Conservation (phyloP, 495 filamentous ascomycete genomes). For the Monascus purpureus region DNA sequence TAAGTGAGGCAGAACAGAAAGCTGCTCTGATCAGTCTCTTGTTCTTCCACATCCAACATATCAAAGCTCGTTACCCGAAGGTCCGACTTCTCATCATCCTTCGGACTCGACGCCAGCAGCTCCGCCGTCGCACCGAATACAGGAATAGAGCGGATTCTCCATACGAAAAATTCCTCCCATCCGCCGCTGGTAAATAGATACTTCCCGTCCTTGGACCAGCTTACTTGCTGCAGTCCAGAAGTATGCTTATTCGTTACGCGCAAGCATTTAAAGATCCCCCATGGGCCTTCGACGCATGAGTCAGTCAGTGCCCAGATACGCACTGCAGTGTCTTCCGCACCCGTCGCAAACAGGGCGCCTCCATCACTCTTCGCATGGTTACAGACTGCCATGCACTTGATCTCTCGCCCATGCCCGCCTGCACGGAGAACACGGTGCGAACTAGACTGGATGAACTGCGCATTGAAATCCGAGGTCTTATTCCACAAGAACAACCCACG, state of each 20-base stretch:
- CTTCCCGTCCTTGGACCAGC: conserved; percentile 48
- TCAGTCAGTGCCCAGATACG: conserved; percentile 34
- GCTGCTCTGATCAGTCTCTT: conserved; percentile 4
- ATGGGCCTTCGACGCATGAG: conserved; percentile 9
- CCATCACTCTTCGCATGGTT: conserved; percentile 2
- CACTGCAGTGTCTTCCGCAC: conserved; percentile 78
- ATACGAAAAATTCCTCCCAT: conserved; percentile 78
- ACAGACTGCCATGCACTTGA: conserved; percentile 57
- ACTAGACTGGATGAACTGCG: conserved; percentile 33
- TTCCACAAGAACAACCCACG: conserved; percentile 39
- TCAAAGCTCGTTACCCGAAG: conserved; percentile 68
- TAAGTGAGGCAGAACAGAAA: conserved; percentile 52
- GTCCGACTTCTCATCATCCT: conserved; percentile 47
- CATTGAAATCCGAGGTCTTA: conserved; percentile 20
- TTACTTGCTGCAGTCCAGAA: conserved; percentile 70
- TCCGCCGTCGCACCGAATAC: conserved; percentile 42
- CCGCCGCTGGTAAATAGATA: conserved; percentile 77
- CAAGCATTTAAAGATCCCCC: conserved; percentile 34
- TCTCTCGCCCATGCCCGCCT: conserved; percentile 79
- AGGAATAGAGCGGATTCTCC: conserved; percentile 47
- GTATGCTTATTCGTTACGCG: conserved; percentile 60
- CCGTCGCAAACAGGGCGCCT: conserved; percentile 50
- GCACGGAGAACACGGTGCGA: conserved; percentile 40
- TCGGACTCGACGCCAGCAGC: conserved; percentile 47
- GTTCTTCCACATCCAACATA: conserved; percentile 26